Evolutionary conservation across 805 yeast genomes (phyloP).

Genomic region (Barnettozyma botsteinii): DNA sequence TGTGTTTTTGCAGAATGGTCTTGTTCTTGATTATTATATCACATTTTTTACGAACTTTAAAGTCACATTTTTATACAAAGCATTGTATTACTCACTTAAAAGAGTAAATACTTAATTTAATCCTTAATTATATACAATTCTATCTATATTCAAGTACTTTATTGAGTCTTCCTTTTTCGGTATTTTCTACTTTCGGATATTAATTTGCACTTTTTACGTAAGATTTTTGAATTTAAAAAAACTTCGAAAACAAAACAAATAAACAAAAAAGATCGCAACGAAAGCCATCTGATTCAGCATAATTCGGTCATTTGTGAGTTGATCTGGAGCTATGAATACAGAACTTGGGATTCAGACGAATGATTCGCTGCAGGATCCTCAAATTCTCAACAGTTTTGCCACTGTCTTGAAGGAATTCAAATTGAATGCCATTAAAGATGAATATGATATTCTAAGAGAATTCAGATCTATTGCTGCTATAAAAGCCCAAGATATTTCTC

Average conservation of each 20-base stretch:
- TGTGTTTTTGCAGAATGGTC: constrained; percentile 91
- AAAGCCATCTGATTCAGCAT: no score
- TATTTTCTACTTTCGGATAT: neutral
- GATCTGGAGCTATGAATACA: neutral
- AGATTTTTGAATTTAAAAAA: neutral
- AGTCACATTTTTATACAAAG: neutral
- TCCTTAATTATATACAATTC: no score
- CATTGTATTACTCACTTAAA: neutral
- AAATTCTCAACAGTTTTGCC: constrained; percentile 31
- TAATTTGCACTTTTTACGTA: neutral
- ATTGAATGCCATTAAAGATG: constrained; percentile 28
- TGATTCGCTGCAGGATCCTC: constrained; percentile 15
- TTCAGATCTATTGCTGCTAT: constrained; percentile 45
- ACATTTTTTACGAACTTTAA: neutral
- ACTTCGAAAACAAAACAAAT: neutral
- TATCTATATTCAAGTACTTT: no score
- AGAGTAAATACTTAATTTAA: no score
- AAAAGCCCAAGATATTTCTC: constrained; percentile 32
- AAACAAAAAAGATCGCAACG: constrained; percentile 1
- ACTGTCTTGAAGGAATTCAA: constrained; percentile 33
- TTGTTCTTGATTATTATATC: constrained; percentile 31
- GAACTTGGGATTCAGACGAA: neutral
- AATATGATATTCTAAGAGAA: constrained; percentile 40
- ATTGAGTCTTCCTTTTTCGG: neutral
- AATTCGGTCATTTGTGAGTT: neutral